A percentile compares a stretch with the other conserved stretches of the same genome.
Evolutionary conservation across 345 rosid species (phyloP).

Genomic region (Salix arbutifolia): DNA sequence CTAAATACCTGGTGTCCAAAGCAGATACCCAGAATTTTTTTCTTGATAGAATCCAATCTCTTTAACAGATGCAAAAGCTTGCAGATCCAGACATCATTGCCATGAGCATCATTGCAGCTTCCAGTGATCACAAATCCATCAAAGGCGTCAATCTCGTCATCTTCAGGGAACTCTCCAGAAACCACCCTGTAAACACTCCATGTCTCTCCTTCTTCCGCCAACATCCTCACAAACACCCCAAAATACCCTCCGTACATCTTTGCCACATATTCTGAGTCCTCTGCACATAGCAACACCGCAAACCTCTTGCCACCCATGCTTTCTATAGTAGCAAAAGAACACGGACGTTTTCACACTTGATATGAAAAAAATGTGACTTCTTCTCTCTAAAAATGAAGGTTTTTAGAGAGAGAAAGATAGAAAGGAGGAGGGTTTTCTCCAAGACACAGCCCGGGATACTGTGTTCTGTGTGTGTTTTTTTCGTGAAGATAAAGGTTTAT

Average conservation of each 20-base stretch:
- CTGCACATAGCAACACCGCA: slow-evolving; percentile 61
- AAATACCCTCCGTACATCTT: slow-evolving; percentile 50
- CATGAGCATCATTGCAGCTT: slow-evolving; percentile 64
- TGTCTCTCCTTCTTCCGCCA: slow-evolving; percentile 55
- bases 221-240: slow-evolving; percentile 48
- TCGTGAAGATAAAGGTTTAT: too few relatives aligned
- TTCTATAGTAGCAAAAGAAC: not conserved
- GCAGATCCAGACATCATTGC: slow-evolving; percentile 57
- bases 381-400: not conserved
- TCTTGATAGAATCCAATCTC: slow-evolving; percentile 45
- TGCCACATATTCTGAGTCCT: slow-evolving; percentile 62
- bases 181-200: slow-evolving; percentile 51
- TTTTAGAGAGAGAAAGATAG: not conserved
- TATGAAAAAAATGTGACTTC: not conserved
- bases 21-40: slow-evolving; percentile 62
- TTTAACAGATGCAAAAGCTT: slow-evolving; percentile 39
- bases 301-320: slow-evolving; percentile 35
- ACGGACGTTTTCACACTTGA: too few relatives aligned
- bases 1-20: slow-evolving; percentile 68
- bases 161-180: slow-evolving; percentile 51
- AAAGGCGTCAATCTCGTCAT: slow-evolving; percentile 33
- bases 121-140: slow-evolving; percentile 70
- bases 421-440: not conserved
- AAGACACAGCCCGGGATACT: not conserved
- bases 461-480: not conserved